Conservation (phyloP, 2,329 filamentous ascomycete species). For the Xylaria sp. region DNA sequence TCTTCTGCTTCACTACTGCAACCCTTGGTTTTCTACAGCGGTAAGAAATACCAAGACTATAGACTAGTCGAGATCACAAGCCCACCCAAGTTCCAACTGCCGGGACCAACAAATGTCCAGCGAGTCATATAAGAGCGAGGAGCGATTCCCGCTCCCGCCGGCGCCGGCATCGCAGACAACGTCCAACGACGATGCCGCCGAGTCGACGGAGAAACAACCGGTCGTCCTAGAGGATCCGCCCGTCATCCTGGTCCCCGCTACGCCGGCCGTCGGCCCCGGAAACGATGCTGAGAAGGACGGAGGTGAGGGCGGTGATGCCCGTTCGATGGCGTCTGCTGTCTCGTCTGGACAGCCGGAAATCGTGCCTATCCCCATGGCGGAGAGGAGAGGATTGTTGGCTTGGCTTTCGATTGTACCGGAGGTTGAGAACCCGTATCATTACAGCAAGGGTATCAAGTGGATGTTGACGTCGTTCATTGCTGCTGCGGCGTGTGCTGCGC, state of each 20-base stretch:
- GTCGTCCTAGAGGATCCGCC: conserved; percentile 14
- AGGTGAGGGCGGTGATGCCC: conserved; percentile 7
- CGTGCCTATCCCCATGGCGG: conserved; percentile 21
- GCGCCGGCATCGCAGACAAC: conserved; percentile 1
- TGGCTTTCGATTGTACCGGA: conserved; percentile 70
- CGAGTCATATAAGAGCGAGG: conserved; percentile 11
- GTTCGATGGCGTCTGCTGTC: conserved; percentile 6
- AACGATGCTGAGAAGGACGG: conserved; percentile 19
- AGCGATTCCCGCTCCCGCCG: conserved; percentile 4
- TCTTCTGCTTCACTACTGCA: too few species aligned
- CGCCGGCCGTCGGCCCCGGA: conserved; percentile 13
- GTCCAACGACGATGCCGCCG: conserved; percentile 6
- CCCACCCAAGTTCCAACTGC: background rate
- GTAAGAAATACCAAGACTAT: background rate
- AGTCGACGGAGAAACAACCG: conserved; percentile 7
- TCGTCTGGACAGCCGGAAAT: conserved; percentile 17
- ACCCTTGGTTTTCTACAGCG: too few species aligned
- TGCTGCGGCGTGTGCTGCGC: conserved; percentile 68
- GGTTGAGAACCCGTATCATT: conserved; percentile 69
- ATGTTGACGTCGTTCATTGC: conserved; percentile 73
- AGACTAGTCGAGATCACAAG: background rate
- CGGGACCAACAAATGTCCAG: conserved; percentile 5
- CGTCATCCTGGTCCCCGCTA: background rate
- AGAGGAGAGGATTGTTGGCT: conserved; percentile 66
- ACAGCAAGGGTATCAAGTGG: conserved; percentile 74